A percentile compares a stretch with the other conserved stretches of the same genome.
Conservation (phyloP, 805 yeast genomes). For the Tetrapisispora phaffii region DNA sequence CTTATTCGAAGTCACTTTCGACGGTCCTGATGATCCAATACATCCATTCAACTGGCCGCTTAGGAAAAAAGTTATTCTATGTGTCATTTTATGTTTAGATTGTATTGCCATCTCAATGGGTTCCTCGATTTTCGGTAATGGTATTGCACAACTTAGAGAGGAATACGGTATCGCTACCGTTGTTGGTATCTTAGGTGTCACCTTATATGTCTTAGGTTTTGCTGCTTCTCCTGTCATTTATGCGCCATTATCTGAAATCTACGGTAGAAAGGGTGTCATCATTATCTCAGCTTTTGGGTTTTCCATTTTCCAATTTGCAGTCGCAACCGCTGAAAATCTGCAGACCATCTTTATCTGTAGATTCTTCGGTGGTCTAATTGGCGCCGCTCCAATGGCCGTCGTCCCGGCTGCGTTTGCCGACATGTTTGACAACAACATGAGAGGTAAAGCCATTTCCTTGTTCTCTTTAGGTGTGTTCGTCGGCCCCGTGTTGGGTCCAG, state of each 20-base stretch:
- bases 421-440: slow-evolving; percentile 49
- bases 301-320: slow-evolving; percentile 55
- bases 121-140: slow-evolving; percentile 69
- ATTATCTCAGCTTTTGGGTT: slow-evolving; percentile 48
- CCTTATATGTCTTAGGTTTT: slow-evolving; percentile 84
- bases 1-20: slow-evolving; percentile 57
- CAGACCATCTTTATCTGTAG: slow-evolving; percentile 72
- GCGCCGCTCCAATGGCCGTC: slow-evolving; percentile 78
- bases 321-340: slow-evolving; percentile 67
- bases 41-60: slow-evolving; percentile 72
- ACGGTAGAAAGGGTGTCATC: slow-evolving; percentile 58
- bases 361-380: slow-evolving; percentile 70
- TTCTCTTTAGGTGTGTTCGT: slow-evolving; percentile 66
- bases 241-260: slow-evolving; percentile 81
- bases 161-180: slow-evolving; percentile 52
- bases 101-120: slow-evolving; percentile 59
- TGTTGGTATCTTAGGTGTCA: slow-evolving; percentile 66
- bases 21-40: slow-evolving; percentile 67
- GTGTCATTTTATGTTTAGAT: slow-evolving; percentile 35
- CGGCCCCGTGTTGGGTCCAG: slow-evolving; percentile 79
- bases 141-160: slow-evolving; percentile 38
- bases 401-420: slow-evolving; percentile 85
- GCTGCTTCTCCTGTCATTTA: slow-evolving; percentile 87
- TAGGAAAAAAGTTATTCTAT: slow-evolving; percentile 34
- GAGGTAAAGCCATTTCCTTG: slow-evolving; percentile 69